phyloP scores from a whole-genome alignment of 192 early-diverging fungal genomes.

The Coemansia sp. region DNA sequence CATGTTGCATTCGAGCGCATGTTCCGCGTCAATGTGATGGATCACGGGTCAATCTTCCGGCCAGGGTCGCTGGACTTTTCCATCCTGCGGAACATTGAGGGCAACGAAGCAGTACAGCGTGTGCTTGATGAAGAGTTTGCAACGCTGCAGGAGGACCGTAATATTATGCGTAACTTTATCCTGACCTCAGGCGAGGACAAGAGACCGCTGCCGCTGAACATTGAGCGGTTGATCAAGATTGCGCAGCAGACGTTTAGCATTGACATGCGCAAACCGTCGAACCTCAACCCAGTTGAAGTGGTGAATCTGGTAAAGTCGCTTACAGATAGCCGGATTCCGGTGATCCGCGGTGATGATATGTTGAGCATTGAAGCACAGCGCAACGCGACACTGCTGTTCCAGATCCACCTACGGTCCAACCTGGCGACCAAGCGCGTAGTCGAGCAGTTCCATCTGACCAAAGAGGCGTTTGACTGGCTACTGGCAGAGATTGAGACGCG shows the following conservation, averaged over 20 bases:
- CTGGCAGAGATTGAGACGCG: constrained; percentile 90
- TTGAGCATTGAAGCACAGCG: constrained; percentile 83
- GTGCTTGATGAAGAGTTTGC: constrained; percentile 80
- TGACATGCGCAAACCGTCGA: constrained; percentile 73
- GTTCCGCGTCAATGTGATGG: constrained; percentile 81
- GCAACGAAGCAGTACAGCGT: constrained; percentile 66
- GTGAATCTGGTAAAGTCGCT: constrained; percentile 73
- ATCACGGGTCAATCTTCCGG: constrained; percentile 65
- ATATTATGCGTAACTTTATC: constrained; percentile 73
- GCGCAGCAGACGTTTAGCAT: constrained; percentile 88
- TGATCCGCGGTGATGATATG: constrained; percentile 86
- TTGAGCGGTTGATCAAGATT: constrained; percentile 85
- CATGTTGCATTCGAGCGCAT: constrained; percentile 73
- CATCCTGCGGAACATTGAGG: constrained; percentile 75
- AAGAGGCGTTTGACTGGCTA: constrained; percentile 91
- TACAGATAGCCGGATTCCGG: constrained; percentile 64
- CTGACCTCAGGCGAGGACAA: constrained; percentile 70
- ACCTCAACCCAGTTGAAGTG: constrained; percentile 83
- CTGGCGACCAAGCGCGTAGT: constrained; percentile 83
- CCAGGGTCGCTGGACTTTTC: constrained; percentile 68
- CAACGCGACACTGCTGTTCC: constrained; percentile 93
- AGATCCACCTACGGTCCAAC: constrained; percentile 78
- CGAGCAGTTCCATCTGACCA: constrained; percentile 84
- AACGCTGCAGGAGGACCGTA: constrained; percentile 76
- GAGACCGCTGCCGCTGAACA: constrained; percentile 90